A percentile compares a stretch with the other conserved stretches of the same genome.
phyloP scores from a whole-genome alignment of 106 monocot genomes.

The Allium sativum region DNA sequence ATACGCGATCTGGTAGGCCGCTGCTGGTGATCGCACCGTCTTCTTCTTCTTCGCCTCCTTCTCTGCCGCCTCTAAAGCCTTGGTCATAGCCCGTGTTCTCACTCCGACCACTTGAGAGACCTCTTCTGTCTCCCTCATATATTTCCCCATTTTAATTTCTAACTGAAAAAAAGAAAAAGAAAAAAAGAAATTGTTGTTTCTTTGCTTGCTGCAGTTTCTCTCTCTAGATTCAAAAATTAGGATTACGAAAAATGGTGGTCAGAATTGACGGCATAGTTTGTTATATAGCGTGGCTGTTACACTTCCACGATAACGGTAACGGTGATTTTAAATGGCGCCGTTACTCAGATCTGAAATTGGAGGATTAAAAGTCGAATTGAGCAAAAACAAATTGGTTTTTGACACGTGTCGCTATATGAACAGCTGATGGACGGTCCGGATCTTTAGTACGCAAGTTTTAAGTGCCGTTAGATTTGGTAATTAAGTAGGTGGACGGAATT shows the following conservation, averaged over 20 bases:
- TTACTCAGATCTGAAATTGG: conserved; percentile 4
- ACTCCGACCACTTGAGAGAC: conserved; percentile 16
- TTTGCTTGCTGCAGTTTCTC: too few relatives aligned
- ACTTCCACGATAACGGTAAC: conserved; percentile 15
- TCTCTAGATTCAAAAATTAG: neutral
- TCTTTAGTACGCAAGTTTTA: too few relatives aligned
- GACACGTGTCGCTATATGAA: too few relatives aligned
- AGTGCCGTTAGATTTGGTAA: too few relatives aligned
- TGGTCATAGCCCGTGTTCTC: conserved; percentile 19
- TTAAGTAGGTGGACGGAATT: too few relatives aligned
- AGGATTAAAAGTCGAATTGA: too few relatives aligned
- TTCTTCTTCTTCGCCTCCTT: conserved; percentile 2
- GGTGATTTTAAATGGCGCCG: conserved; percentile 8
- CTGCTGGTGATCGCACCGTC: neutral
- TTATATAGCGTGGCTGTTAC: neutral
- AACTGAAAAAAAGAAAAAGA: neutral
- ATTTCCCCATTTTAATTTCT: neutral
- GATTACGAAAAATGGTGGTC: neutral
- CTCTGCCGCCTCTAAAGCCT: conserved; percentile 10
- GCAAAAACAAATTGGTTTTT: too few relatives aligned
- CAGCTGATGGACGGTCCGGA: too few relatives aligned
- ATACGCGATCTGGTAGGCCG: conserved; percentile 13
- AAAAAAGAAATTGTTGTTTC: neutral
- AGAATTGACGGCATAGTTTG: conserved; percentile 5
- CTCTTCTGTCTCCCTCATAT: too few relatives aligned